Evolutionary conservation across 345 rosid genomes (phyloP), one percentile per base, ranked within the genome.

Genomic region (Chamaenerion angustifolium): DNA sequence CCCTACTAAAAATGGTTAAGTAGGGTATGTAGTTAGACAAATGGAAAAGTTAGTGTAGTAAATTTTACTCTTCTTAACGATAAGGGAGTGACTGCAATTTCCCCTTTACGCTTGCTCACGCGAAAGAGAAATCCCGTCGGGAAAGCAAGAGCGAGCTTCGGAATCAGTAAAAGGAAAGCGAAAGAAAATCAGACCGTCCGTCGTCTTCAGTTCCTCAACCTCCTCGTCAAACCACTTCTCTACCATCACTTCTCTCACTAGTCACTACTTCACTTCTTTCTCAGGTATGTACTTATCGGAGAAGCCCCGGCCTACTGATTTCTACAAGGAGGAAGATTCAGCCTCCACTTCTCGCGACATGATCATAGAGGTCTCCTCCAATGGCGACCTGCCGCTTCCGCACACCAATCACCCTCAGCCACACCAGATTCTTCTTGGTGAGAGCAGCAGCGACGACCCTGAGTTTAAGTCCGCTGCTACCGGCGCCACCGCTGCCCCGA

Each of bases 311-410:
- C 73, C 95, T 0, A 68, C 67, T 40, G 81, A 73, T 66, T 79
- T 83, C 71, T 86, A 83, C 83, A 76, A 83, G 65, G 85, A 83
- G 58, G 92, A 81, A 19, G 70, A 56, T 16, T 58, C 48, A 27
- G 13, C 67, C 16, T 12, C 73, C 61, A 44, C 61, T 40, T 47
- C 71, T 18, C 72, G 79, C 55, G 82, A 84, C 58, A 88, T 87
- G 94, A 84, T 87, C 16, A 80, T 92, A 62, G 90, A 92, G 64
- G 80, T 78, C 63, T 52, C 82, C 16, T 25, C 79, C 66, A 82
- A 74, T 52, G 82, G 76, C 16, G 82, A 78, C 65, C 61, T 78
- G 63, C 69, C 80, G 11, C 75, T 83, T 31, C 57, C 37, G 37
- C 8, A 21, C 25, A 21, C 25, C 25, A 4, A 21, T 21, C 25